Conservation (phyloP, 2,329 filamentous ascomycete genomes). For the Amylocarpus encephaloides region DNA sequence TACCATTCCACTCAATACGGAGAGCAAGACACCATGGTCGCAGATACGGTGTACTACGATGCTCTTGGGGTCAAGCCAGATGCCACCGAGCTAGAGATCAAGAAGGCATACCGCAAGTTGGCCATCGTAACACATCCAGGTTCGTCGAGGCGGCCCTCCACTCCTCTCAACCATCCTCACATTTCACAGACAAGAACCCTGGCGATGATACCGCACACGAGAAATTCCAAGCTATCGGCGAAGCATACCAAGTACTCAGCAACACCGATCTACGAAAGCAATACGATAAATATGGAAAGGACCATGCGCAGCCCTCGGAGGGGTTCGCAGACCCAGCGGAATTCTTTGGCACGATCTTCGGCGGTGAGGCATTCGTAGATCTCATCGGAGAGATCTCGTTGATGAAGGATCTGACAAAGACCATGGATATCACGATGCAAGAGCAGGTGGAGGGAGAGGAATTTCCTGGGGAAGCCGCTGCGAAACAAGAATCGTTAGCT, state of each 20-base stretch:
- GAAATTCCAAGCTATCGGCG: constrained; percentile 84
- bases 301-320: constrained; percentile 80
- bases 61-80: constrained; percentile 76
- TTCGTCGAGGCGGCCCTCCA: constrained; percentile 7
- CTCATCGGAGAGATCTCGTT: constrained; percentile 97
- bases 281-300: constrained; percentile 97
- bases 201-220: constrained; percentile 89
- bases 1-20: neutral
- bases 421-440: constrained; percentile 95
- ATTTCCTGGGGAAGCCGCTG: constrained; percentile 51
- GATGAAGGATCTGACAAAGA: constrained; percentile 96
- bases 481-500: constrained; percentile 42
- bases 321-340: constrained; percentile 95
- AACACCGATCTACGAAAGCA: constrained; percentile 79
- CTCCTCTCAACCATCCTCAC: neutral
- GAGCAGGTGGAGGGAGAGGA: constrained; percentile 54
- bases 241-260: constrained; percentile 75
- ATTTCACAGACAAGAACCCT: constrained; percentile 80
- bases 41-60: constrained; percentile 45
- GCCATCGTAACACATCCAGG: constrained; percentile 77
- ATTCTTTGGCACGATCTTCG: constrained; percentile 98
- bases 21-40: constrained; percentile 23
- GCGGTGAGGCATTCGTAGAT: constrained; percentile 90
- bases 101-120: constrained; percentile 92
- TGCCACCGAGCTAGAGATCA: constrained; percentile 87